Evolutionary conservation across 2,329 filamentous ascomycete species (phyloP).

Genomic region (Ceratocystis huliohia): DNA sequence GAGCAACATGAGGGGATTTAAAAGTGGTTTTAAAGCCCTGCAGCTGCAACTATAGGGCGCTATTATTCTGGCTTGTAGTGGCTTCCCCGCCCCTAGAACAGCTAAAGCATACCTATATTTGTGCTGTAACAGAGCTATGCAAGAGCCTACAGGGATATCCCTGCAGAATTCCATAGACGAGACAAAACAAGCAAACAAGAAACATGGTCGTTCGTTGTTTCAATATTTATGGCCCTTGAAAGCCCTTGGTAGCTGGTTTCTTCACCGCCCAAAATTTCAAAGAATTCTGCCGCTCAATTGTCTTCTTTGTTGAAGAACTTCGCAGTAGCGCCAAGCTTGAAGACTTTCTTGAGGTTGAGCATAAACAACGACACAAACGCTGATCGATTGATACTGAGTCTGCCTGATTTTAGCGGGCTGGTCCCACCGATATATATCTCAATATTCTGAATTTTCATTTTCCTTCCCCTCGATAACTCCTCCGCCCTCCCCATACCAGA

Average conservation of each 20-base stretch:
- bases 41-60: no score
- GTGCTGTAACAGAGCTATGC: no score
- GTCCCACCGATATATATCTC: not conserved
- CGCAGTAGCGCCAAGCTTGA: no score
- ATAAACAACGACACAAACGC: no score
- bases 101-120: no score
- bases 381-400: no score
- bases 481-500: not conserved
- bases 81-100: no score
- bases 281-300: conserved; percentile 28
- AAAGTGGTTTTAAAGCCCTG: no score
- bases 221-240: not conserved
- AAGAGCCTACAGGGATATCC: not conserved
- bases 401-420: not conserved
- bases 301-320: not conserved
- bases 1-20: no score
- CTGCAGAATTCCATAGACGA: not conserved
- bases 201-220: not conserved
- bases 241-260: not conserved
- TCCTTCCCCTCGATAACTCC: not conserved
- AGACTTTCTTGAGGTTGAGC: no score
- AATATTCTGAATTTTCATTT: not conserved
- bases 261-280: conserved; percentile 31
- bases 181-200: not conserved
- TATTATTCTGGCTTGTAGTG: no score